A percentile compares a stretch with the other conserved stretches of the same genome.
Conservation (phyloP, 75 land plant species). For the Isoetes taiwanensis region DNA sequence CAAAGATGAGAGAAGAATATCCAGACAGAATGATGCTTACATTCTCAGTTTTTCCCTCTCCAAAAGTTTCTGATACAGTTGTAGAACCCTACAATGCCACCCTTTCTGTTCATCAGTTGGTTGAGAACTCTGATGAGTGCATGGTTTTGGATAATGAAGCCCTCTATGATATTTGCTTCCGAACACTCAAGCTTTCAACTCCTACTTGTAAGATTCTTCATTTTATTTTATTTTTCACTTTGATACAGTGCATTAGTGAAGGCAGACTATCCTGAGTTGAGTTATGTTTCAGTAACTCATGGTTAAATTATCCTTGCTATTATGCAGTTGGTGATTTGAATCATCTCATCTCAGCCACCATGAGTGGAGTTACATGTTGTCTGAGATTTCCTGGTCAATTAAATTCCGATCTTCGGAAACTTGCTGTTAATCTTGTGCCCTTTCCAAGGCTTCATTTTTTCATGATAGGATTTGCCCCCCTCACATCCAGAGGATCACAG, state of each 20-base stretch:
- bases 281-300: too few relatives aligned
- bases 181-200: conserved; percentile 42
- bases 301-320: too few relatives aligned
- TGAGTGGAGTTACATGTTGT: conserved; percentile 38
- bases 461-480: conserved; percentile 26
- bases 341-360: too few relatives aligned
- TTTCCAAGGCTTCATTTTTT: conserved; percentile 35
- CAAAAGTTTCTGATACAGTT: conserved; percentile 67
- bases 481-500: too few relatives aligned
- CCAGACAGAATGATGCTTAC: conserved; percentile 50
- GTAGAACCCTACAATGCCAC: conserved; percentile 39
- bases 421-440: conserved; percentile 32
- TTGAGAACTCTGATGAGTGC: conserved; percentile 64
- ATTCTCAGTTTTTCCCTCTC: conserved; percentile 61
- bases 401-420: conserved; percentile 34
- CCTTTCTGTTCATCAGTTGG: conserved; percentile 61
- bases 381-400: conserved; percentile 35
- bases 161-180: conserved; percentile 50
- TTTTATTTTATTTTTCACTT: too few relatives aligned
- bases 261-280: too few relatives aligned
- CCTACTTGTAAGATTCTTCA: conserved; percentile 16
- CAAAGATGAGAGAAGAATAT: conserved; percentile 37
- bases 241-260: too few relatives aligned
- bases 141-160: conserved; percentile 63
- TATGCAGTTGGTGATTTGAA: too few relatives aligned